Evolutionary conservation across 2,329 filamentous ascomycete species (phyloP), one percentile per base, ranked within the genome.

Genomic region (Exserohilum rostratum): DNA sequence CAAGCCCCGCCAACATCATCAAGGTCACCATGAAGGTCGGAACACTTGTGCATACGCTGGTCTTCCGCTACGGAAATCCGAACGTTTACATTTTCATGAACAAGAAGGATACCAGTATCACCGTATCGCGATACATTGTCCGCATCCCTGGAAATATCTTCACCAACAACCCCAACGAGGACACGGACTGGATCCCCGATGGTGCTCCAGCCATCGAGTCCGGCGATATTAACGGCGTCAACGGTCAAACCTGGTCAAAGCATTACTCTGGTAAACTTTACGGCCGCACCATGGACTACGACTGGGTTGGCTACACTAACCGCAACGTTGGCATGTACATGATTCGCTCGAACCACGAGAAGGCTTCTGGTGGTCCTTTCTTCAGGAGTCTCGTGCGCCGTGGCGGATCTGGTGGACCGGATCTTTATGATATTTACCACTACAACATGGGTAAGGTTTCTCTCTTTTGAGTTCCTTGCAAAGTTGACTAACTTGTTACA

Each of bases 11-110:
- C 70, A 66, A 66, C 48, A 71, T 77, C 46, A 81, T 86, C 69
- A 87, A 85, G 71, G 79, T 87, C 33, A 85, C 82, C 11, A 85
- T 84, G 64, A 78, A 77, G 17, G 82, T 83, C 2, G 77, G 73
- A 43, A 85, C 80, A 13, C 70, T 87, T 47, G 87, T 82, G 1
- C 85, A 88, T 30, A 87, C 87, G 69, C 80, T 84, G 55, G 80
- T 87, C 18, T 82, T 85, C 25, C 80, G 80, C 53, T 79, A 82
- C 51, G 84, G 85, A 25, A 82, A 86, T 56, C 80, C 82, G 51
- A 82, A 79, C 37, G 80, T 87, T 11, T 78, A 79, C 52, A 76
- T 79, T 29, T 76, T 78, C 57, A 78, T 76, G 57, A 78, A 78
- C 60, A 79, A 77, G 60, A 70, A 66, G 4, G 76, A 77, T 30